These are phyloP conservation scores for Candida adriatica DNA, from an alignment of 805 yeast species.

Conservation along the genomic window DNA sequence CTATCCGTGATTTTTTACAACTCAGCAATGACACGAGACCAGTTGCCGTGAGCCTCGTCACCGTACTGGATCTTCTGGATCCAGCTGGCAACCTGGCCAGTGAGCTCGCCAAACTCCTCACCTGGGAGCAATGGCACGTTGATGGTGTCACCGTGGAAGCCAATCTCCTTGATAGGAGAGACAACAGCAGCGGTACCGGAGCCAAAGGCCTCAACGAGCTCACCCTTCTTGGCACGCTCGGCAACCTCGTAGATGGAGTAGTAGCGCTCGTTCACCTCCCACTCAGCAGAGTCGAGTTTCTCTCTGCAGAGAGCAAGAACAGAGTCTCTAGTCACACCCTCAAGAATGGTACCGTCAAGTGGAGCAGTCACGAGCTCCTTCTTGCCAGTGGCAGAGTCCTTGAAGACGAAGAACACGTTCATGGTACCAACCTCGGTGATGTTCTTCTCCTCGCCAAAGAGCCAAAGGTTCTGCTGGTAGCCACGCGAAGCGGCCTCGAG, in stretches of 20 bases:
- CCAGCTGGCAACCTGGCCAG: conserved; percentile 78
- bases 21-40: conserved; percentile 33
- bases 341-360: conserved; percentile 92
- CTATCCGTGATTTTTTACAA: too few species aligned
- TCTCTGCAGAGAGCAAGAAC: conserved; percentile 70
- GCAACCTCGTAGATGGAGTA: conserved; percentile 75
- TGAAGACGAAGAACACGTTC: conserved; percentile 88
- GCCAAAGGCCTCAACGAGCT: conserved; percentile 91
- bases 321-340: conserved; percentile 95
- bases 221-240: conserved; percentile 71
- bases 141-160: conserved; percentile 69
- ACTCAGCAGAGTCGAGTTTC: conserved; percentile 65
- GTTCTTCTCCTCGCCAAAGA: conserved; percentile 81
- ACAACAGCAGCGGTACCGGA: conserved; percentile 98
- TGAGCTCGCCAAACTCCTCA: conserved; percentile 70
- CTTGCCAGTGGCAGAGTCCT: conserved; percentile 67
- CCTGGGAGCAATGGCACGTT: conserved; percentile 76
- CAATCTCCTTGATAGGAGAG: conserved; percentile 84
- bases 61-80: conserved; percentile 90
- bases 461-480: conserved; percentile 93
- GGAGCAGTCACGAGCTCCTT: conserved; percentile 95
- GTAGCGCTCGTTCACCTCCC: conserved; percentile 81
- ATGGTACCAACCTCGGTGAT: conserved; percentile 97
- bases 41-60: conserved; percentile 54
- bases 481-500: conserved; percentile 86